Evolutionary conservation across 2,329 filamentous ascomycete species (phyloP), one percentile per base, ranked within the genome.

Genomic region (Colletotrichum sansevieriae): DNA sequence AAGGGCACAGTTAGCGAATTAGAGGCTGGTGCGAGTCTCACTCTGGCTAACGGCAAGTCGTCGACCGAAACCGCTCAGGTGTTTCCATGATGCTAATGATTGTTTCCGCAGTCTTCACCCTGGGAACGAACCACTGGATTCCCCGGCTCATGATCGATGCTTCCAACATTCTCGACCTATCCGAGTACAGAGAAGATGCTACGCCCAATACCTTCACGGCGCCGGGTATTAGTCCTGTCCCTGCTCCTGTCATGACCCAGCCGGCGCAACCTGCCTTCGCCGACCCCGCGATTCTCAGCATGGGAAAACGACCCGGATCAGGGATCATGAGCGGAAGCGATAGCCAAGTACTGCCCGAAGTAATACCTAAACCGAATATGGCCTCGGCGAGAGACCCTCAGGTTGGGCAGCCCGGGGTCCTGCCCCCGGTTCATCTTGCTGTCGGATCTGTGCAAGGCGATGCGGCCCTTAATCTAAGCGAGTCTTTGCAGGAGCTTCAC

Each of bases 271-370:
- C 81, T 35, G 74, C 83, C 0, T 94, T 96, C 74, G 85, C 91
- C n/a, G 93, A 97, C 74, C 93, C 93, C 11, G 93, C 93, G 3
- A 97, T 97, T 63, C 77, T 97, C 52, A 94, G 92, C 76, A 87
- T 93, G 57, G 83, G 83, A 22, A 82, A 82, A 54, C 81, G 79
- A 4, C 81, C 84, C 1, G 76, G 72, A 29, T 74, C 76, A 0
- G 75, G 65, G 13, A 73, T 76, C 11, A 73, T 73, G 2, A 74
- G 61, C 37, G 61, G 60, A 15, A 58, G 62, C 41, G 73, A 73
- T 4, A 44, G 64, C 29, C 73, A 73, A 51, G 6, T 25, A 12
- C 55, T 68, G 3, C 55, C 65, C 3, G 62, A 68, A 43, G 65
- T 43, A 25, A 60, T 56, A 15, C 61, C 74, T 33, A 76, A 73